Conservation (phyloP, 108 stramenopile genomes). For the Skeletonema tropicum region DNA sequence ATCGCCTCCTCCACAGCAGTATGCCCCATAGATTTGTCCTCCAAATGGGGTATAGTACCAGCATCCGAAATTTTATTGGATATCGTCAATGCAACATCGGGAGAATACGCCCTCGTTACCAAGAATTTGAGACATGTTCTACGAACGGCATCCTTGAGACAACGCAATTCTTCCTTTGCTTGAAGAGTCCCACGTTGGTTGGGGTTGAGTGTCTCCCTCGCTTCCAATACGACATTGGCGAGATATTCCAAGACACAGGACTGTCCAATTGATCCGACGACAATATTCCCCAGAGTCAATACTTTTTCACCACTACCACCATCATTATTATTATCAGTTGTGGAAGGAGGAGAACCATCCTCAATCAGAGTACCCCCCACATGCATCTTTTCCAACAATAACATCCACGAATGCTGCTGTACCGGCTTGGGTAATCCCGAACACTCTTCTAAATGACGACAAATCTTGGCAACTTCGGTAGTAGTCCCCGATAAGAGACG, state of each 20-base stretch:
- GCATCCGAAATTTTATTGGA: conserved; percentile 42
- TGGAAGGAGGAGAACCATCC: conserved; percentile 19
- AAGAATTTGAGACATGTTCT: conserved; percentile 43
- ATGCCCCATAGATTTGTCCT: conserved; percentile 7
- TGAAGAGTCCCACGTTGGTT: not conserved
- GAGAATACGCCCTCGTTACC: conserved; percentile 34
- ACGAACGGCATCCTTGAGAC: conserved; percentile 46
- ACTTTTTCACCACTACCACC: not conserved
- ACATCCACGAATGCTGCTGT: conserved; percentile 24
- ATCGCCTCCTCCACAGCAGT: conserved; percentile 16
- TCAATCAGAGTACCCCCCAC: conserved; percentile 34
- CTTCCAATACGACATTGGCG: conserved; percentile 8
- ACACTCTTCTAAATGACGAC: conserved; percentile 31
- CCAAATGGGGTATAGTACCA: conserved; percentile 14
- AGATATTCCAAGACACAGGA: conserved; percentile 39
- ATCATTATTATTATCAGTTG: not conserved
- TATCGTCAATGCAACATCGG: conserved; percentile 29
- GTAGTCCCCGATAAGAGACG: conserved; percentile 16
- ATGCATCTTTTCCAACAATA: conserved; percentile 39
- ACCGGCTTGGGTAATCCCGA: conserved; percentile 11
- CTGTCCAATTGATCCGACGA: conserved; percentile 27
- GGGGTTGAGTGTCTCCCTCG: conserved; percentile 26
- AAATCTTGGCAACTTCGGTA: conserved; percentile 18
- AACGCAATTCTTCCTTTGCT: conserved; percentile 18
- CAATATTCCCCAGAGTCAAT: conserved; percentile 26